Percentiles rank a stretch among this genome's conserved stretches.
Conservation (phyloP, 2,329 filamentous ascomycete species). For the Aspergillus hortae region DNA sequence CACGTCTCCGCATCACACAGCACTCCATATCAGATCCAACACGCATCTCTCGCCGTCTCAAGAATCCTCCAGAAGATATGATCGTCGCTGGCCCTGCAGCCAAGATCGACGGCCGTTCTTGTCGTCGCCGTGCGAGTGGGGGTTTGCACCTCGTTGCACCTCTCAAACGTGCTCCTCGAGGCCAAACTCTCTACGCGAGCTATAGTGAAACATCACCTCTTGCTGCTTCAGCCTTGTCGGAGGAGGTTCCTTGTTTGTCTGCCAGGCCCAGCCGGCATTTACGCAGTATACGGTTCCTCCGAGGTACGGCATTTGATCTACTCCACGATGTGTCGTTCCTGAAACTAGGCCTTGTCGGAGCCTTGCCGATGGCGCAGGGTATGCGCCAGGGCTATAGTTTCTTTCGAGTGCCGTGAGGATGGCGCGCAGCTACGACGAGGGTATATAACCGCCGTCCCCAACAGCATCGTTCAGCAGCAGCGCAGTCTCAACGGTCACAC, state of each 20-base stretch:
- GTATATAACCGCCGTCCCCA: background rate
- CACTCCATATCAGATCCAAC: background rate
- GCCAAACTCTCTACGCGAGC: background rate
- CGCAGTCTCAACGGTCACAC: too few species aligned
- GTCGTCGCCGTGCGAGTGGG: background rate
- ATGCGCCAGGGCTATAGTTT: too few species aligned
- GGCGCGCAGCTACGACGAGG: background rate
- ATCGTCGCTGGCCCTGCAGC: background rate
- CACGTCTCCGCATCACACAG: too few species aligned
- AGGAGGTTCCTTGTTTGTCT: background rate
- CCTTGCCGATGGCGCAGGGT: background rate
- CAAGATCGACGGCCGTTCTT: background rate
- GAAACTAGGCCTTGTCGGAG: background rate
- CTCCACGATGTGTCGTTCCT: background rate
- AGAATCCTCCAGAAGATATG: background rate
- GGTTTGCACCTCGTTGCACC: background rate
- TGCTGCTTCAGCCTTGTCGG: background rate
- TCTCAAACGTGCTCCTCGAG: background rate
- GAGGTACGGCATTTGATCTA: background rate
- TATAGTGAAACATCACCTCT: background rate
- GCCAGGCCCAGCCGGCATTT: background rate
- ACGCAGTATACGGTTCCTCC: background rate
- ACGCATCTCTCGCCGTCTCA: background rate
- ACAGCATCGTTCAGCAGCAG: background rate
- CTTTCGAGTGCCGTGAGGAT: background rate